phyloP scores from a whole-genome alignment of 148 eudicot genomes.

The Amaranthus palmeri region DNA sequence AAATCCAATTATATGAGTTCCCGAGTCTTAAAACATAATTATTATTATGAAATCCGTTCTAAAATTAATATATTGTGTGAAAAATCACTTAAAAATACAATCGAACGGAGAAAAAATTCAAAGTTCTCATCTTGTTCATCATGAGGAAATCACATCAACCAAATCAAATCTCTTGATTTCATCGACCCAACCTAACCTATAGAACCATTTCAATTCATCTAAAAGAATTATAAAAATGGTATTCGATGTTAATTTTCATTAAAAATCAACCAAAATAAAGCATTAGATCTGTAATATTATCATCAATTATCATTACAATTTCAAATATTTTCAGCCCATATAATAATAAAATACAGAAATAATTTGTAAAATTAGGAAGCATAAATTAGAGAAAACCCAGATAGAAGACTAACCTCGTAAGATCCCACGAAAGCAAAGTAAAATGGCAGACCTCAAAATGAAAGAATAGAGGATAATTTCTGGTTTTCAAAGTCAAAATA shows the following conservation, averaged over 20 bases:
- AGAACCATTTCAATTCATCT: background rate
- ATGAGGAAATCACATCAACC: background rate
- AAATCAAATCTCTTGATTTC: background rate
- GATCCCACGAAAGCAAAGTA: slow-evolving; percentile 20
- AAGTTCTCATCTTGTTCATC: background rate
- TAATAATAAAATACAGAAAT: background rate
- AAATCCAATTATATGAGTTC: too few species aligned
- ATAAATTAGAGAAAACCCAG: slow-evolving; percentile 1
- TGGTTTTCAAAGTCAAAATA: background rate
- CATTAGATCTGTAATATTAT: background rate
- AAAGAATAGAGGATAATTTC: slow-evolving; percentile 13
- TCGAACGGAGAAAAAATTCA: too few species aligned
- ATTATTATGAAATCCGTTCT: background rate
- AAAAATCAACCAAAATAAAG: background rate
- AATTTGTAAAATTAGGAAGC: background rate
- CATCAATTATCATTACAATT: background rate
- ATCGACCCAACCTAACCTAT: background rate
- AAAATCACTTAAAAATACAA: too few species aligned
- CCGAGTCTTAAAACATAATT: background rate
- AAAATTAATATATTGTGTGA: too few species aligned
- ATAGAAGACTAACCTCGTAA: slow-evolving; percentile 21
- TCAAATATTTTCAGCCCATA: background rate
- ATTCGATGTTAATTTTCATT: background rate
- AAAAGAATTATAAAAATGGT: background rate
- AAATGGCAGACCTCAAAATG: slow-evolving; percentile 17